Conservation (phyloP, 148 eudicot genomes). For the Rhododendron vialii region DNA sequence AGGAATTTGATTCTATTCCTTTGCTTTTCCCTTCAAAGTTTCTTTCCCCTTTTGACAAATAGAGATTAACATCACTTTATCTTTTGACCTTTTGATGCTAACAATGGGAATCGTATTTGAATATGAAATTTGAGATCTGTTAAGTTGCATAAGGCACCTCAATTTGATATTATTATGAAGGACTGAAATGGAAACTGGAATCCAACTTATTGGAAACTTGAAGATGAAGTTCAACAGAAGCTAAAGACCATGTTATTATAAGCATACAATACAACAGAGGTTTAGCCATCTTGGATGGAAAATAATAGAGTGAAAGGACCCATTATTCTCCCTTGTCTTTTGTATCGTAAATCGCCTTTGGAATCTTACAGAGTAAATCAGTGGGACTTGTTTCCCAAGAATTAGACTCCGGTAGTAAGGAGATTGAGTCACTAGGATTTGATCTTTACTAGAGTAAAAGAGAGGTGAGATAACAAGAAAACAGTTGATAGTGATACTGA, state of each 20-base stretch:
- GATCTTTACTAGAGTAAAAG: background rate
- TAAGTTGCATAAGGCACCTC: slow-evolving; percentile 3
- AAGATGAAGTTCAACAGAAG: slow-evolving; percentile 8
- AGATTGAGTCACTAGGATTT: background rate
- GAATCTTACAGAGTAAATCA: background rate
- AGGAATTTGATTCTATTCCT: slow-evolving; percentile 15
- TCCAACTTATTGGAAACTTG: background rate
- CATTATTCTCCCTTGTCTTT: background rate
- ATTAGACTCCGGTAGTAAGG: background rate
- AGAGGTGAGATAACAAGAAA: background rate
- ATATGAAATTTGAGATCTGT: background rate
- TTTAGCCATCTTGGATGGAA: background rate
- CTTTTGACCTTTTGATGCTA: background rate
- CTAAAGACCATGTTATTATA: background rate
- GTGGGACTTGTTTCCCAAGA: background rate
- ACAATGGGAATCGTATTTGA: slow-evolving; percentile 7
- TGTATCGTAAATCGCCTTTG: background rate
- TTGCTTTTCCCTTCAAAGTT: background rate
- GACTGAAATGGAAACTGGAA: slow-evolving; percentile 7
- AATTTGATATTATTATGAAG: background rate
- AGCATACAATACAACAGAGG: background rate
- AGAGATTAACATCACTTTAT: background rate
- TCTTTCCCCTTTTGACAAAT: slow-evolving; percentile 7
- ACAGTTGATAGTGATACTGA: background rate
- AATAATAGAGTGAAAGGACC: background rate